phyloP scores from a whole-genome alignment of 345 rosid species.

The Sonneratia alba region DNA sequence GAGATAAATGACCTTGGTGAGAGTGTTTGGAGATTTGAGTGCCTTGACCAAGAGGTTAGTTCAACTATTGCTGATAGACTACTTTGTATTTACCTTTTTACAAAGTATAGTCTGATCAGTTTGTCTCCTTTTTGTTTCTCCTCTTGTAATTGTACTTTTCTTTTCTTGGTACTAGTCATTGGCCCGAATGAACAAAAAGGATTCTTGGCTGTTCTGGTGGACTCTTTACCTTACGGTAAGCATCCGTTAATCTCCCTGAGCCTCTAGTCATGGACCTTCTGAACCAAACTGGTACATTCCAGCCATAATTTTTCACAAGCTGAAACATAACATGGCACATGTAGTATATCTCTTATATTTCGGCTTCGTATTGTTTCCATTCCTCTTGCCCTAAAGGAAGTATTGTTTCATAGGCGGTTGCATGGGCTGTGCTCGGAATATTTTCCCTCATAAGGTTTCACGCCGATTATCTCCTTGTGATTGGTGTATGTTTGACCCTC shows the following conservation, averaged over 20 bases:
- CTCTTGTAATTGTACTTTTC: conserved; percentile 8
- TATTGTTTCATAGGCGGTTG: conserved; percentile 32
- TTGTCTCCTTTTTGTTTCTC: conserved; percentile 3
- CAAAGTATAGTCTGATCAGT: neutral
- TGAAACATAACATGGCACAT: neutral
- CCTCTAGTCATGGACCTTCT: neutral
- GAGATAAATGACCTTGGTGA: conserved; percentile 96
- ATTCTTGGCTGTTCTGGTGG: conserved; percentile 87
- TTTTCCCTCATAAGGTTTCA: conserved; percentile 67
- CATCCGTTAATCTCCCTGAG: neutral
- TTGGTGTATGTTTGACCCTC: conserved; percentile 71
- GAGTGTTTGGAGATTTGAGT: conserved; percentile 96
- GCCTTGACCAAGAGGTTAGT: conserved; percentile 96
- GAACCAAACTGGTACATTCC: neutral
- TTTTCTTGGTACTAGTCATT: conserved; percentile 37
- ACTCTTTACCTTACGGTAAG: conserved; percentile 66
- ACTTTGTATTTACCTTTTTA: no score
- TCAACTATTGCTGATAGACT: neutral
- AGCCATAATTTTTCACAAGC: neutral
- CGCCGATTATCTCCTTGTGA: conserved; percentile 67
- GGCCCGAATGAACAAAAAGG: conserved; percentile 75
- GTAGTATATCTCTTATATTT: neutral
- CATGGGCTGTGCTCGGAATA: conserved; percentile 64
- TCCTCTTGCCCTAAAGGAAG: neutral
- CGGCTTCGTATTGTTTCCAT: neutral